A percentile compares a stretch with the other conserved stretches of the same genome.
These are phyloP conservation scores for Dactylonectria estremocensis DNA, from an alignment of 2,329 filamentous ascomycete genomes.

Conservation along the genomic window DNA sequence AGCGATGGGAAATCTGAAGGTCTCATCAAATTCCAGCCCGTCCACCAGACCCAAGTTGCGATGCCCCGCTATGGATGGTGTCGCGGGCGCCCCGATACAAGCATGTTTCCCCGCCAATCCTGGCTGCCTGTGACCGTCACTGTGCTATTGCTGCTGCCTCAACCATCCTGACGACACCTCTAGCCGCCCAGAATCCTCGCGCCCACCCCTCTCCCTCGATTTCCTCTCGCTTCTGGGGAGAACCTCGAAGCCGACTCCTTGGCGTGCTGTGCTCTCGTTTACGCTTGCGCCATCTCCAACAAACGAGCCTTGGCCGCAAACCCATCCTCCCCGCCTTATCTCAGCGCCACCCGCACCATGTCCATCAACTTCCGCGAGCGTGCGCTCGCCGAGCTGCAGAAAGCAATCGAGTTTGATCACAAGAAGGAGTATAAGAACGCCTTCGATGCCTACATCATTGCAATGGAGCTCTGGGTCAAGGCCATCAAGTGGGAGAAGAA, in stretches of 20 bases:
- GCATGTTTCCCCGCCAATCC: constrained; percentile 60
- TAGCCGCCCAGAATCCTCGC: constrained; percentile 4
- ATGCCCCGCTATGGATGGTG: constrained; percentile 46
- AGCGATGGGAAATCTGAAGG: constrained; percentile 3
- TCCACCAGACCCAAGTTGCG: constrained; percentile 25
- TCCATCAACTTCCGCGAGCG: constrained; percentile 97
- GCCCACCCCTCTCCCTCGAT: constrained; percentile 2
- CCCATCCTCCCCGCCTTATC: constrained; percentile 36
- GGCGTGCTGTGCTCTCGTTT: constrained; percentile 21
- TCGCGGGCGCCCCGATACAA: constrained; percentile 51
- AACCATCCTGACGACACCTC: constrained; percentile 14
- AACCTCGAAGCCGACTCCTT: constrained; percentile 9
- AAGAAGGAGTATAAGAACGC: constrained; percentile 97
- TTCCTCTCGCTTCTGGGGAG: constrained; percentile 1
- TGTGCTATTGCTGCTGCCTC: constrained; percentile 28
- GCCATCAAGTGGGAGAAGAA: constrained; percentile 99
- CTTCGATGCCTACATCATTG: constrained; percentile 95
- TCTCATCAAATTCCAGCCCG: constrained; percentile 16
- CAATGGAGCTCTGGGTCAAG: constrained; percentile 98
- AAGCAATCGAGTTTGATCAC: constrained; percentile 96
- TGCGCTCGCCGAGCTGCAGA: constrained; percentile 96
- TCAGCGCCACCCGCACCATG: constrained; percentile 69
- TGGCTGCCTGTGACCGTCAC: constrained; percentile 18
- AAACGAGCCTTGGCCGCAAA: constrained; percentile 13
- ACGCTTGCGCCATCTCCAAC: constrained; percentile 15